A percentile compares a stretch with the other conserved stretches of the same genome.
Conservation (phyloP, 805 yeast genomes). For the Barnettozyma californica region DNA sequence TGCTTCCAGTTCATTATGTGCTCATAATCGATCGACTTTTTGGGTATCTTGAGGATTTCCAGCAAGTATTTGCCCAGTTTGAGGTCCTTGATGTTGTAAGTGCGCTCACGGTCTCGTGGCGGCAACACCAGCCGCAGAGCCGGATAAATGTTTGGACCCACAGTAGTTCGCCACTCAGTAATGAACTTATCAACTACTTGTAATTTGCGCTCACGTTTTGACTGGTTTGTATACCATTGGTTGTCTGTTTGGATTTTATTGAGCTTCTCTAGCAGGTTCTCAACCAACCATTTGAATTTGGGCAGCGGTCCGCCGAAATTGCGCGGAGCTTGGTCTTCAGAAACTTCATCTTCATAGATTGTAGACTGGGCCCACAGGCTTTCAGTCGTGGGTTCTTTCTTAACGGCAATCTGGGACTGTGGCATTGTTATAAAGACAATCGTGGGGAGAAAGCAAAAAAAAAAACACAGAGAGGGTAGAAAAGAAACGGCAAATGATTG, state of each 20-base stretch:
- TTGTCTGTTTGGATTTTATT: slow-evolving; percentile 19
- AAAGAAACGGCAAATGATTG: no score
- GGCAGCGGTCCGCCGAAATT: slow-evolving; percentile 31
- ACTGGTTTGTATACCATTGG: slow-evolving; percentile 6
- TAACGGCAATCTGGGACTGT: neutral
- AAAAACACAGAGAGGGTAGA: no score
- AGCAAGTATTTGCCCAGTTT: slow-evolving; percentile 48
- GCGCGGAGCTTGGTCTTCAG: slow-evolving; percentile 7
- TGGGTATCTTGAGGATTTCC: slow-evolving; percentile 52
- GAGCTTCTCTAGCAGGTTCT: slow-evolving; percentile 27
- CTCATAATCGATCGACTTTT: slow-evolving; percentile 55
- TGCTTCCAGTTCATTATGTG: slow-evolving; percentile 44
- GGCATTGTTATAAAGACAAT: neutral
- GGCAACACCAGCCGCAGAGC: slow-evolving; percentile 60
- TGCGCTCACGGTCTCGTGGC: slow-evolving; percentile 50
- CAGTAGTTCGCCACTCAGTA: slow-evolving; percentile 43
- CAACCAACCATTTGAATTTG: slow-evolving; percentile 33
- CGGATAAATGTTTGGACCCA: slow-evolving; percentile 64
- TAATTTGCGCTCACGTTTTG: slow-evolving; percentile 16
- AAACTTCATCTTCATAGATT: neutral
- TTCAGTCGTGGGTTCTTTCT: neutral
- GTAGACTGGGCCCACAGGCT: slow-evolving; percentile 3
- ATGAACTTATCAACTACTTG: slow-evolving; percentile 37
- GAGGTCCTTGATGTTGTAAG: slow-evolving; percentile 60
- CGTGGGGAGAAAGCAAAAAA: neutral